Base-by-base conservation (phyloP, 139 green algal genomes). In the Gonium pectorale region DNA sequence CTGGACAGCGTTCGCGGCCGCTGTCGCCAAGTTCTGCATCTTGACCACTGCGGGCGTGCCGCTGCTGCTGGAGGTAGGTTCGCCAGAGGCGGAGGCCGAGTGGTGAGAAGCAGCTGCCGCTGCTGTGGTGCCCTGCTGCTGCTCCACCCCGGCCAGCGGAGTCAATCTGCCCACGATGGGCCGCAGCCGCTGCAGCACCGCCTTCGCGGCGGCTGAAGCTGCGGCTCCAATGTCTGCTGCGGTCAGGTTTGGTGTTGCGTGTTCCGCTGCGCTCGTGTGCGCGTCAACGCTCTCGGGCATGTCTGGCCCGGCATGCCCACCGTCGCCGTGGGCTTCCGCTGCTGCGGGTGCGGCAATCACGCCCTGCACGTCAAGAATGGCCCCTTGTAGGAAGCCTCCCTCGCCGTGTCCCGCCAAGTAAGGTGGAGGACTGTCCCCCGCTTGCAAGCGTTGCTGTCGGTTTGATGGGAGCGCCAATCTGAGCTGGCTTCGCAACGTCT, bases 1-100 rank as follows among this genome's bases (percentile, higher is more conserved):
- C 31, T 64, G 77, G 7, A 83, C 77, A 0, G 59, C 59, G 13
- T 63, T 44, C 11, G 13, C 43, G 3, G 17, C 77, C 22, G 77
- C 60, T 9, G 40, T 19, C 5, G 77, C 77, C 43, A 83, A 26
- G 43, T 72, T 73, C n/a, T 73, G 43, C 33, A 83, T 83, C 62
- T 83, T 83, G 0, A 83, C 43, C 7, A 38, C 31, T 5, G 62
- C 77, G 6, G 77, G 77, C 5, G 77, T 83, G 43, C 6, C 26
- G 54, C 54, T 67, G 46, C 29, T n/a, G 33, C 13, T 17, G 4
- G 59, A 13, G 19, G 74, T 37, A 27, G 77, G 41, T 22, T 49
- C 62, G 33, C 41, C 29, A 29, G 46, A 31, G 7, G 44, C 33
- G 15, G 69, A 63, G n/a, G 31, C 33, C 31, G 31, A 24, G 0